Evolutionary conservation across 1,284 basidiomycete species (phyloP).

Genomic region (Neolentinus lepideus): DNA sequence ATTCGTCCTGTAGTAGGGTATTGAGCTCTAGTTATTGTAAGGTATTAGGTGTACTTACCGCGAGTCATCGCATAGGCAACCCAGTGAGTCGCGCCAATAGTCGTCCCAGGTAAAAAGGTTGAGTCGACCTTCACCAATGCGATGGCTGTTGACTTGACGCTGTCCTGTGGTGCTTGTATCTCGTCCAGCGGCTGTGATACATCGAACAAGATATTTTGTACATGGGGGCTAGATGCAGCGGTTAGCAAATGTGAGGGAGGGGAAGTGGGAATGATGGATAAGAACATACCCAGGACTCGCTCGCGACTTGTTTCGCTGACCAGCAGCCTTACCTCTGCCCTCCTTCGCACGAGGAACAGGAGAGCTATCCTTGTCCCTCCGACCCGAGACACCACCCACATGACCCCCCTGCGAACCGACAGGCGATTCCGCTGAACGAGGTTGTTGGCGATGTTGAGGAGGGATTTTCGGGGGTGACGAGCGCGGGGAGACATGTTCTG

Average conservation of each 20-base stretch:
- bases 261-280: neutral
- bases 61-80: constrained; percentile 88
- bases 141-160: constrained; percentile 75
- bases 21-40: constrained; percentile 1
- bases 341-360: constrained; percentile 42
- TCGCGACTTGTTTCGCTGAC: constrained; percentile 39
- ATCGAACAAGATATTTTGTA: constrained; percentile 68
- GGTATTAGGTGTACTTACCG: constrained; percentile 30
- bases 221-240: constrained; percentile 34
- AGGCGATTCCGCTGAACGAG: constrained; percentile 25
- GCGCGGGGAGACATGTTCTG: constrained; percentile 49
- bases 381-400: constrained; percentile 13
- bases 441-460: constrained; percentile 15
- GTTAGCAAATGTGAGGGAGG: constrained; percentile 13
- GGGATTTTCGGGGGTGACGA: constrained; percentile 53
- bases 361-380: constrained; percentile 63
- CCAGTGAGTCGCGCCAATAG: constrained; percentile 82
- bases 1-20: constrained; percentile 48
- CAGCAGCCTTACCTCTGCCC: constrained; percentile 24
- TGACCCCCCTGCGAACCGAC: constrained; percentile 35
- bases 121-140: constrained; percentile 77
- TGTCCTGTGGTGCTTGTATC: constrained; percentile 63
- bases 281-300: constrained; percentile 46
- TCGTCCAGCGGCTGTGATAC: constrained; percentile 63
- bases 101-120: constrained; percentile 73